These are phyloP conservation scores for Lindgomyces ingoldianus DNA, from an alignment of 495 filamentous ascomycete genomes.

Conservation along the genomic window DNA sequence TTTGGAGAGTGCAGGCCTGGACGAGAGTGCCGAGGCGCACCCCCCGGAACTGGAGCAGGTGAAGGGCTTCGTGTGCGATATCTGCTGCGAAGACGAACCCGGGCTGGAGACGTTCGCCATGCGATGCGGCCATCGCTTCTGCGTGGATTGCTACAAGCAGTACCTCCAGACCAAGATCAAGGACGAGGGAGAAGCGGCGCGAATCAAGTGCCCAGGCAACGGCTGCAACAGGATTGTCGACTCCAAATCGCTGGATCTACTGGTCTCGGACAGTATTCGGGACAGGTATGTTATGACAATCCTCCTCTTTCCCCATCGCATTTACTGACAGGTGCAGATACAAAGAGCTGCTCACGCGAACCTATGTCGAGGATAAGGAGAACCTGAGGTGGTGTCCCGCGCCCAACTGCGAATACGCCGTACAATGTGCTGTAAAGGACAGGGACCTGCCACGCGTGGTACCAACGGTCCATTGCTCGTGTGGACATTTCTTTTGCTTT, in stretches of 20 bases:
- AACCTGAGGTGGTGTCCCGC: slow-evolving; percentile 96
- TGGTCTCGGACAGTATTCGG: slow-evolving; percentile 73
- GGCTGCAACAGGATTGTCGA: slow-evolving; percentile 89
- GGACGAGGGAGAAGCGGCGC: slow-evolving; percentile 89
- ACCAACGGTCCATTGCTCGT: slow-evolving; percentile 82
- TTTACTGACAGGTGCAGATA: slow-evolving; percentile 58
- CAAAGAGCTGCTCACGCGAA: slow-evolving; percentile 81
- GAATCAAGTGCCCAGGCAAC: slow-evolving; percentile 89
- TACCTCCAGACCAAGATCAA: slow-evolving; percentile 90
- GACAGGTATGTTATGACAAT: slow-evolving; percentile 54
- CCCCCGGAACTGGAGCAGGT: slow-evolving; percentile 68
- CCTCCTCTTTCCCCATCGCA: background rate
- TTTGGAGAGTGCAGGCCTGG: slow-evolving; percentile 83
- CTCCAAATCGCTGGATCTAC: slow-evolving; percentile 77
- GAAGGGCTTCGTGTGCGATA: slow-evolving; percentile 83
- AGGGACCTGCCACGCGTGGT: slow-evolving; percentile 82
- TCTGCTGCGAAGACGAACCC: slow-evolving; percentile 88
- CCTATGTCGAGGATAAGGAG: slow-evolving; percentile 95
- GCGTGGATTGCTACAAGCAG: slow-evolving; percentile 86
- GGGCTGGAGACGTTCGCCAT: slow-evolving; percentile 88
- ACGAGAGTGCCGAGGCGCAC: slow-evolving; percentile 57
- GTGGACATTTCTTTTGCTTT: slow-evolving; percentile 88
- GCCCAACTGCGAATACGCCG: slow-evolving; percentile 87
- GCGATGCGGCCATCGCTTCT: slow-evolving; percentile 95
- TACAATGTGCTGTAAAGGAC: slow-evolving; percentile 84